These are phyloP conservation scores for Neurospora sp. DNA, from an alignment of 2,329 filamentous ascomycete genomes.

Conservation along the genomic window DNA sequence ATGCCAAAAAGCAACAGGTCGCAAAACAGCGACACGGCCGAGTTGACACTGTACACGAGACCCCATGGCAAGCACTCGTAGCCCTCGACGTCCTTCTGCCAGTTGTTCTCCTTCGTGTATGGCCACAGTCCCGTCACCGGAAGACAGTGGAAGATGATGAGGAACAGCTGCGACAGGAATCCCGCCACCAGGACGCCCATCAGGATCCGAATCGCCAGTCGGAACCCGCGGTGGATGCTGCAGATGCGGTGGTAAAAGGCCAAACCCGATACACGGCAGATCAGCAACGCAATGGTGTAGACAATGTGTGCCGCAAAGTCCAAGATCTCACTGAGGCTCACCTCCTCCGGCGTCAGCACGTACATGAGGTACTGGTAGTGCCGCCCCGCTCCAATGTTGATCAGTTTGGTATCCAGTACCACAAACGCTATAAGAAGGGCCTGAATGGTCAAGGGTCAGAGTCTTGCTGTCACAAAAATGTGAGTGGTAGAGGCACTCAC, in stretches of 20 bases:
- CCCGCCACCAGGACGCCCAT: slow-evolving; percentile 29
- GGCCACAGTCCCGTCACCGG: slow-evolving; percentile 43
- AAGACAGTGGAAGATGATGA: slow-evolving; percentile 41
- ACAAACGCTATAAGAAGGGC: slow-evolving; percentile 32
- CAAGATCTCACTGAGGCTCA: slow-evolving; percentile 34
- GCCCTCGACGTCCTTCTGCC: slow-evolving; percentile 28
- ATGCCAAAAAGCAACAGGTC: slow-evolving; percentile 42
- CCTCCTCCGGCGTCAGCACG: slow-evolving; percentile 31
- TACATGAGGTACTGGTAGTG: slow-evolving; percentile 37
- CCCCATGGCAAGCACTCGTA: slow-evolving; percentile 41
- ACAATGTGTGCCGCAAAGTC: slow-evolving; percentile 42
- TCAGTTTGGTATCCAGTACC: slow-evolving; percentile 32
- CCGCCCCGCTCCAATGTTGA: slow-evolving; percentile 36
- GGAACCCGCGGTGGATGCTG: slow-evolving; percentile 26
- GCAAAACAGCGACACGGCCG: slow-evolving; percentile 36
- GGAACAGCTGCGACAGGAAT: slow-evolving; percentile 37
- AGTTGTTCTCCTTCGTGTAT: slow-evolving; percentile 25
- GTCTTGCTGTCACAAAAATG: neutral
- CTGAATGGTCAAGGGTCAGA: slow-evolving; percentile 11
- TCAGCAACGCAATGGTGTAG: slow-evolving; percentile 39
- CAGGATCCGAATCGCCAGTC: slow-evolving; percentile 25
- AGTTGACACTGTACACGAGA: slow-evolving; percentile 41
- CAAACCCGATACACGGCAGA: slow-evolving; percentile 41
- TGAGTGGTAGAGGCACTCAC: neutral
- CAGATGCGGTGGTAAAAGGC: slow-evolving; percentile 41